phyloP scores from a whole-genome alignment of 2,329 filamentous ascomycete species.

The Dactylellina cionopaga region DNA sequence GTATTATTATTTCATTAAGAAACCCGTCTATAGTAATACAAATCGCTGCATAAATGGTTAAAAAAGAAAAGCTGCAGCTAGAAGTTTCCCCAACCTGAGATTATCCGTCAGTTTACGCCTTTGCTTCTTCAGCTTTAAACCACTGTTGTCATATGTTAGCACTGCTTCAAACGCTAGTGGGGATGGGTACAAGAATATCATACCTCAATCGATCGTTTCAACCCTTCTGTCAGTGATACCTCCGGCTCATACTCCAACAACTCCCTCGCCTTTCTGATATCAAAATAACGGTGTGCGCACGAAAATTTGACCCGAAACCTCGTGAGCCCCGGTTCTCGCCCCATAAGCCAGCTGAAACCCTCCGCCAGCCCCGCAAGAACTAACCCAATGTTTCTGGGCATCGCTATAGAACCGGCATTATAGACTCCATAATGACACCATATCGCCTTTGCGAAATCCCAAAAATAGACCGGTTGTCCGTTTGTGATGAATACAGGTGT shows the following conservation, averaged over 20 bases:
- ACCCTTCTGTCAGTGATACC: slow-evolving; percentile 57
- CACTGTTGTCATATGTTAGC: slow-evolving; percentile 34
- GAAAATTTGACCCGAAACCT: slow-evolving; percentile 57
- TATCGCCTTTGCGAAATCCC: slow-evolving; percentile 83
- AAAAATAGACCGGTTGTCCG: slow-evolving; percentile 86
- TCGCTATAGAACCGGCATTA: slow-evolving; percentile 42
- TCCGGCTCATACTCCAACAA: slow-evolving; percentile 58
- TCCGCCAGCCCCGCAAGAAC: slow-evolving; percentile 56
- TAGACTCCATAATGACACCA: slow-evolving; percentile 69
- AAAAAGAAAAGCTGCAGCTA: slow-evolving; percentile 10
- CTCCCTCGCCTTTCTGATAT: slow-evolving; percentile 59
- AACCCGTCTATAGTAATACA: slow-evolving; percentile 42
- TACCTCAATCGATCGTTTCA: slow-evolving; percentile 57
- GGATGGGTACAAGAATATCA: background rate
- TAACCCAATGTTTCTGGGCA: slow-evolving; percentile 54
- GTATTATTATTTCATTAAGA: slow-evolving; percentile 35
- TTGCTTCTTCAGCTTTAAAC: slow-evolving; percentile 35
- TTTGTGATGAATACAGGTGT: slow-evolving; percentile 93
- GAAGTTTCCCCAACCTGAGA: background rate
- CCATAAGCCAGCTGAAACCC: slow-evolving; percentile 55
- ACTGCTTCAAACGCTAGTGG: background rate
- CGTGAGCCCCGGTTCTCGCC: slow-evolving; percentile 57
- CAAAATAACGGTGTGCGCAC: slow-evolving; percentile 58
- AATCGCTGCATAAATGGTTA: slow-evolving; percentile 3
- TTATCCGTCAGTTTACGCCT: slow-evolving; percentile 9